Evolutionary conservation across 495 filamentous ascomycete genomes (phyloP).

Genomic region (Neurospora tetrasperma): DNA sequence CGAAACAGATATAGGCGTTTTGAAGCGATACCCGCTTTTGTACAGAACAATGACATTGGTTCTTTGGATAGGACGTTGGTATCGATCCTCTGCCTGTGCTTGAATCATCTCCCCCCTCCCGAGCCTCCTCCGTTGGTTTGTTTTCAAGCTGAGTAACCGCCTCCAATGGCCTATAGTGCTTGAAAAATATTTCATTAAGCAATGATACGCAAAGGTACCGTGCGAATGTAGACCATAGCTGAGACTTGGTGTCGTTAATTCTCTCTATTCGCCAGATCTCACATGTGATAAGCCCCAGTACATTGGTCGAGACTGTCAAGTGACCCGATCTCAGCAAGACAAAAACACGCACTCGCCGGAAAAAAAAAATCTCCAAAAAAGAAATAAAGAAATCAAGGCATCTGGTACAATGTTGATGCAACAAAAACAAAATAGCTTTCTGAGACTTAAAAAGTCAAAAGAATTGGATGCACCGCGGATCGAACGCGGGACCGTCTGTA

Average conservation of each 20-base stretch:
- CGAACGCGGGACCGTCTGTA: slow-evolving; percentile 4
- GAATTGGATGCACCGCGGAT: neutral
- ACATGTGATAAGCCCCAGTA: neutral
- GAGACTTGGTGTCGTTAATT: neutral
- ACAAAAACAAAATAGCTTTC: neutral
- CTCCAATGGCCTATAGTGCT: neutral
- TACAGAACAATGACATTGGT: neutral
- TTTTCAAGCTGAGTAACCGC: neutral
- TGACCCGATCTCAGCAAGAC: neutral
- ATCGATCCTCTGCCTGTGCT: neutral
- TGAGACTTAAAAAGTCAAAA: neutral
- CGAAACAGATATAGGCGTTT: neutral
- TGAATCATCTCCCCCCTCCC: neutral
- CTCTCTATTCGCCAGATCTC: neutral
- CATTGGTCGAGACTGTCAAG: neutral
- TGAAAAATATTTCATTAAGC: neutral
- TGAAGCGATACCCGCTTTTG: neutral
- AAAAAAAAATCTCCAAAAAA: neutral
- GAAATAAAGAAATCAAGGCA: neutral
- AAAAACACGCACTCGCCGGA: too few relatives aligned
- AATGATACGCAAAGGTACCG: neutral
- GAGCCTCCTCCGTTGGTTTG: neutral
- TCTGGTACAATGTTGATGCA: neutral
- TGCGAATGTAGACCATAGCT: neutral
- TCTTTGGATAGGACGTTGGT: neutral